Base-by-base conservation (phyloP, 495 filamentous ascomycete species). In the Evernia prunastri region DNA sequence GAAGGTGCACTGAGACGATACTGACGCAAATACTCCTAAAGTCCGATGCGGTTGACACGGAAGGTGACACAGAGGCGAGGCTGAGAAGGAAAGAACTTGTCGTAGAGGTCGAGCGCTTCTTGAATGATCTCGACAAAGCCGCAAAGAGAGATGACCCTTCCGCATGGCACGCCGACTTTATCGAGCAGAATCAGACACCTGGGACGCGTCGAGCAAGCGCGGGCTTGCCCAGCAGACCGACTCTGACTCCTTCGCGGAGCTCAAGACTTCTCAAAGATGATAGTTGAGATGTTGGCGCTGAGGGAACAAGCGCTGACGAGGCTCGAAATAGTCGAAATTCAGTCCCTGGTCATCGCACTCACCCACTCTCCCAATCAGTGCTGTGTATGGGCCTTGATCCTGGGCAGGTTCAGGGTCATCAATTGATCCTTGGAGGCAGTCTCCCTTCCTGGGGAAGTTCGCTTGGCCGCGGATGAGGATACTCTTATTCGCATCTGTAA, bases 21-120 rank as follows among this genome's bases (percentile, higher is more conserved):
- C 77, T 96, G 78, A 80, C 83, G 58, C 89, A 96, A 71, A 82
- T 92, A 15, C 66, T 96, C 66, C 68, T 97, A 67, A 96, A 92
- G 75, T 80, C 91, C 23, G 91, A 96, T 77, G 86, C 81, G 12
- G 86, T 96, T 25, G 89, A 59, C 0, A 42, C 39, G 56, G 56
- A 59, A 9, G 35, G 36, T 10, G 56, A 59, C 13, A 18, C 12
- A 12, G 25, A 12, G 5, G 56, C 56, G 17, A 37, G 35, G 56
- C 12, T 40, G 23, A 37, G n/a, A 29, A 59, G 56, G 17, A 59
- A 59, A 40, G 25, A 59, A 59, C n/a, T 59, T 25, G n/a, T 27
- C 35, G 20, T 91, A 59, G 84, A 91, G 69, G 85, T 87, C 6
- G 89, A 96, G 72, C 79, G 72, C n/a, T 72, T 83, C 17, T 72